Base-by-base conservation (phyloP, 2,329 filamentous ascomycete genomes). In the Sordariomycetes sp. region DNA sequence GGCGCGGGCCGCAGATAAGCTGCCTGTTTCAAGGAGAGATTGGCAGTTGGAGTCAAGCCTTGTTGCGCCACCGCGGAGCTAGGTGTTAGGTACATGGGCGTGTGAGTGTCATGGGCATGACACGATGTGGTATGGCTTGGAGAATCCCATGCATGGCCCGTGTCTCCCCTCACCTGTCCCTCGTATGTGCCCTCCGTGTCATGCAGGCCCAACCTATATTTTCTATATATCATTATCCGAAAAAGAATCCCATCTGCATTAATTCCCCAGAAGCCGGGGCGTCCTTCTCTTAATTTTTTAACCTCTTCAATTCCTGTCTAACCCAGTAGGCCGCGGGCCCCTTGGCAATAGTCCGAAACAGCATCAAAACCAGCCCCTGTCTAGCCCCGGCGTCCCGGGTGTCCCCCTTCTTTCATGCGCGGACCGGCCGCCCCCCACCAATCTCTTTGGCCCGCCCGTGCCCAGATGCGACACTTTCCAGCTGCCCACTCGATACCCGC, bases 391-490 rank as follows among this genome's bases (percentile, higher is more conserved):
- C 36, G 36, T 45, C 45, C 15, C 25, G 10, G 45, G 13, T 15
- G 45, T n/a, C 32, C 54, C 54, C 54, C 54, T 52, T 51, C 54
- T 28, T 55, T 55, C 39, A 55, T 55, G 54, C 54, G 39, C 22
- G 6, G 24, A 28, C 17, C 54, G 17, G 7, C 17, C 36, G 20
- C 22, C 39, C 24, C 39, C 24, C 20, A 13, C 54, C 24, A 55
- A 50, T 50, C 54, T 36, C 54, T 24, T 55, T 34, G 54, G 39
- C 20, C 25, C 15, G 20, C 35, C 3, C 15, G n/a, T 24, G 5
- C 39, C 55, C 52, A 25, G 39, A 32, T 53, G 55, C 22, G 48
- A 57, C 48, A 53, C 55, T 45, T 53, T 42, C 28, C 28, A 32
- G 28, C 28, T 8, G 28, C 8, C 28, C 28, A 32, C 8, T 32